phyloP scores from a whole-genome alignment of 1,284 basidiomycete species.

The Irpex sp. region DNA sequence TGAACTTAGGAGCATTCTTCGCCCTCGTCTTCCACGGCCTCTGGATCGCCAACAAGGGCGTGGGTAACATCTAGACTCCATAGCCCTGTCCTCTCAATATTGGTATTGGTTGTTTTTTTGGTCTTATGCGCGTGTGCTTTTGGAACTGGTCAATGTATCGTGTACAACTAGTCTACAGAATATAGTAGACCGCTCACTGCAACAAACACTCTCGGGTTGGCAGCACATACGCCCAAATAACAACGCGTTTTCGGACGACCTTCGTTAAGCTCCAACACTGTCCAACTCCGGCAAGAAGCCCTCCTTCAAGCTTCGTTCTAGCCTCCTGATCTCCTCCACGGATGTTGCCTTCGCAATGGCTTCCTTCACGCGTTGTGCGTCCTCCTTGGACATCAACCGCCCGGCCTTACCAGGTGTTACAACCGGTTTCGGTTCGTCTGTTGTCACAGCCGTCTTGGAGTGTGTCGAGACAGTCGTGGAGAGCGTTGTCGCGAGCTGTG shows the following conservation, averaged over 20 bases:
- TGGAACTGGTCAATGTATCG: conserved; percentile 1
- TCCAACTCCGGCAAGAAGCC: conserved; percentile 80
- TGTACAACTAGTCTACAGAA: conserved; percentile 7
- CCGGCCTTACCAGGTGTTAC: conserved; percentile 65
- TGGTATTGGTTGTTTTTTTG: background rate
- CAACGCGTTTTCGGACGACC: background rate
- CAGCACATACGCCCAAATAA: background rate
- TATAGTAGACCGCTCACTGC: conserved; percentile 21
- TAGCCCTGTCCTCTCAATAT: background rate
- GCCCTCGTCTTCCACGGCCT: conserved; percentile 70
- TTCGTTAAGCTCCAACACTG: conserved; percentile 59
- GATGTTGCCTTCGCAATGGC: conserved; percentile 90
- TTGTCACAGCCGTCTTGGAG: conserved; percentile 54
- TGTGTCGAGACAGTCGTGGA: conserved; percentile 69
- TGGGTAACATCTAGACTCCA: conserved; percentile 20
- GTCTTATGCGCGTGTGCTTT: background rate
- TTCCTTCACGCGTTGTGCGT: conserved; percentile 84
- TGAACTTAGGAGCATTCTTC: conserved; percentile 61
- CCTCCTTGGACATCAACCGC: conserved; percentile 88
- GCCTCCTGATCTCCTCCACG: conserved; percentile 84
- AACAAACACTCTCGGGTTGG: background rate
- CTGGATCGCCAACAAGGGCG: conserved; percentile 57
- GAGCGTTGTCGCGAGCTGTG: conserved; percentile 77
- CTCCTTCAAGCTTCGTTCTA: conserved; percentile 87
- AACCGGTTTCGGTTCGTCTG: conserved; percentile 70